Conservation (phyloP, 1,139 yeast genomes). For the Candida tunisiensis region DNA sequence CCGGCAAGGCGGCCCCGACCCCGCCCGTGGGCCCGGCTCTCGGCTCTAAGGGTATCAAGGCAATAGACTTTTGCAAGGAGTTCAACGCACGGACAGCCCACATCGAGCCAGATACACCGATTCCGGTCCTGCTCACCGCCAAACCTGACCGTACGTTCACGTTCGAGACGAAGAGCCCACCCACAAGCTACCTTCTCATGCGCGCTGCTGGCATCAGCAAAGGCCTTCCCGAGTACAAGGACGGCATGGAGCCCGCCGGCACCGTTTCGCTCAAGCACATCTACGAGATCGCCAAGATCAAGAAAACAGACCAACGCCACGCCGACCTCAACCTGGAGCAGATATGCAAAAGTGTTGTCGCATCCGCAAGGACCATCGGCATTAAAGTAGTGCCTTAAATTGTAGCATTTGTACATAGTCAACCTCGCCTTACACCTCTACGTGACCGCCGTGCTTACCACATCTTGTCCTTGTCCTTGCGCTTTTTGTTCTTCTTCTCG, state of each 20-base stretch:
- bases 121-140: slow-evolving; percentile 72
- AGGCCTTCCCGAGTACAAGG: slow-evolving; percentile 62
- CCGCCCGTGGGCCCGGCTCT: slow-evolving; percentile 99
- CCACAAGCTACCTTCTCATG: slow-evolving; percentile 73
- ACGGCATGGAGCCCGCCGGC: slow-evolving; percentile 47
- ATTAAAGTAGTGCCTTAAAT: slow-evolving; percentile 54
- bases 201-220: slow-evolving; percentile 74
- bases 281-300: slow-evolving; percentile 89
- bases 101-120: slow-evolving; percentile 70
- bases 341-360: slow-evolving; percentile 67
- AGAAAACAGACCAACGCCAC: slow-evolving; percentile 75
- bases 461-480: slow-evolving; percentile 20
- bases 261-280: slow-evolving; percentile 72
- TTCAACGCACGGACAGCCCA: slow-evolving; percentile 94
- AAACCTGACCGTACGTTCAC: slow-evolving; percentile 85
- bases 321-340: slow-evolving; percentile 52
- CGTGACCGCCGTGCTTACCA: too few species aligned
- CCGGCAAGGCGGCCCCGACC: slow-evolving; percentile 97
- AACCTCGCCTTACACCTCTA: too few species aligned
- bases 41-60: slow-evolving; percentile 97
- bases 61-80: slow-evolving; percentile 96
- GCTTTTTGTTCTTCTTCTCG: slow-evolving; percentile 38
- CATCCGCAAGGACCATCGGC: slow-evolving; percentile 81
- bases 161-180: slow-evolving; percentile 82
- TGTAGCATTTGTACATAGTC: too few species aligned